Evolutionary conservation across 78 protist species (phyloP).

Genomic region (Tieghemostelium lacteum): DNA sequence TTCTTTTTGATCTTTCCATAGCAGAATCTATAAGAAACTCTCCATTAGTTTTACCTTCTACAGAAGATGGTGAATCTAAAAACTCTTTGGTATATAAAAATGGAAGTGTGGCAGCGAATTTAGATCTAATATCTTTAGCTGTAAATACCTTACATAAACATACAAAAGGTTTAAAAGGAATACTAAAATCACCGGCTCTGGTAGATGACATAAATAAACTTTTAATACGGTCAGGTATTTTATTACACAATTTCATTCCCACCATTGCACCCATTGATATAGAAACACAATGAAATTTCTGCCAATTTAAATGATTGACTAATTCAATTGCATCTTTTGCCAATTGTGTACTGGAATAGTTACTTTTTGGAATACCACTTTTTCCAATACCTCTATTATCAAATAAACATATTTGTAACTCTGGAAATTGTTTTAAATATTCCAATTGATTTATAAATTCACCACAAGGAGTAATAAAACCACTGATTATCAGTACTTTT

Average conservation of each 20-base stretch:
- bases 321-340: conserved; percentile 64
- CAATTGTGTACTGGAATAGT: conserved; percentile 7
- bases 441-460: conserved; percentile 20
- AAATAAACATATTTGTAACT: conserved; percentile 40
- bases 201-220: conserved; percentile 36
- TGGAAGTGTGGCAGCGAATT: neutral
- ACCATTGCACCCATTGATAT: conserved; percentile 83
- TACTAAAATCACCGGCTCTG: conserved; percentile 47
- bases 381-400: conserved; percentile 76
- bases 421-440: neutral
- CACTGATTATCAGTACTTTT: neutral
- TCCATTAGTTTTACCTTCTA: too few species aligned
- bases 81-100: conserved; percentile 24
- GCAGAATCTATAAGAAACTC: too few species aligned
- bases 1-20: too few species aligned
- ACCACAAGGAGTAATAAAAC: conserved; percentile 18
- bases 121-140: neutral
- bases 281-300: conserved; percentile 42
- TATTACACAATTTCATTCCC: conserved; percentile 23
- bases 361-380: conserved; percentile 16
- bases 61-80: neutral
- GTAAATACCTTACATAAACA: neutral
- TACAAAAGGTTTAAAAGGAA: neutral
- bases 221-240: conserved; percentile 1
- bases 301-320: conserved; percentile 68